Evolutionary conservation across 495 filamentous ascomycete genomes (phyloP), one percentile per base, ranked within the genome.

Genomic region (Hypoxylon fragiforme): DNA sequence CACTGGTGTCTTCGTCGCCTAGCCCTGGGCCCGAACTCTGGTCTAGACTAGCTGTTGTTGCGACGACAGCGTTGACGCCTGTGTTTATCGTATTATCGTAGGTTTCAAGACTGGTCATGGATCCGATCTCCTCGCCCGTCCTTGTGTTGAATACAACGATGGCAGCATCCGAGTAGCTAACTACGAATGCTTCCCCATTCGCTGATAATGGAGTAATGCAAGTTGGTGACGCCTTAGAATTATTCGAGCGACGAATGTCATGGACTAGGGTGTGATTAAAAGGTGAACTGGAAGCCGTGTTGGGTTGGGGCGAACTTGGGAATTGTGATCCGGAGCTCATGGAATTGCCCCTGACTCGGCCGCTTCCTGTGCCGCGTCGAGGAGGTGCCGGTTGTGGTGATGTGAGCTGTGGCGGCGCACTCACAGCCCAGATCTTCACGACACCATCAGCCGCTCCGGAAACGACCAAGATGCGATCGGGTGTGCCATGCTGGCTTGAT

Each of bases 391-490:
- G 73, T 61, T 90, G 87, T n/a, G 90, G 86, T 8, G 90, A 89
- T 0, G 85, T 83, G 16, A 89, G 72, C 58, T 92, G 88, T 7
- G 92, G 91, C 14, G 94, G 92, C n/a, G 89, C 84, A 64, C 88
- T 95, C 43, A 97, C 84, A 18, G 91, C 89, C 94, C 94, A 98
- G 34, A 98, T 82, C 66, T 95, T 88, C 16, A 98, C 85, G 7
- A 83, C 87, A 11, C 94, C 95, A 71, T 98, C 94, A 8, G 95
- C 91, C 3, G 87, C 85, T 19, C 95, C 94, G 12, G 90, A 95
- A 1, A 87, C 94, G n/a, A 98, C 78, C 13, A 98, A 70, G 26
- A 97, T 86, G 1, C 91, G 82, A 63, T 97, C 94, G 1, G 86
- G 74, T 1, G 84, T 85, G 8, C 91, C 92, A 55, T 86, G 86